Base-by-base conservation (phyloP, 139 green algal species). In the Nannochloris sp. region DNA sequence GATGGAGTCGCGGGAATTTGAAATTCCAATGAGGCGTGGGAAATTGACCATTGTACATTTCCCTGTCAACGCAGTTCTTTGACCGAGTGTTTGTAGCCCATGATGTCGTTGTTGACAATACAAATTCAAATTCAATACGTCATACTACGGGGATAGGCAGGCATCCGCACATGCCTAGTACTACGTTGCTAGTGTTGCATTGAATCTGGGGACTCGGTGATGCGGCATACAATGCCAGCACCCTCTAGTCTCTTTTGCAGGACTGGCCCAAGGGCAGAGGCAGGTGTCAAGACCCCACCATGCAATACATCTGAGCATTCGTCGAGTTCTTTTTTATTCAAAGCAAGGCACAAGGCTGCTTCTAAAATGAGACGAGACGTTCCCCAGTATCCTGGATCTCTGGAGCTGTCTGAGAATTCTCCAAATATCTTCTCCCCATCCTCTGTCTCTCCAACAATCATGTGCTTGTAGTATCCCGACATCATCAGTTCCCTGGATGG, bases 241-340 rank as follows among this genome's bases (percentile, higher is more conserved):
- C 61, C 55, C 33, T 67, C 59, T 55, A 92, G 61, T 20, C 85
- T 72, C 14, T 84, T 62, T 20, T 85, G 40, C 20, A 91, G 72
- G n/a, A 78, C 43, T 31, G 66, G 60, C 2, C 83, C 83, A 62
- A 84, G 69, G 4, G 83, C 83, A 4, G 63, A 72, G 10, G 81
- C 83, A 5, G 85, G 79, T 0, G 84, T 89, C 6, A 92, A 65
- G 50, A 89, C 79, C 16, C 86, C 86, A 20, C 77, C 83, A 53
- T 74, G 61, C 6, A 40, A 8, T 44, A 56, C 63, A 49, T 62
- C 26, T 8, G 40, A 43, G 20, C 45, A 4, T 13, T 51, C 37
- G 0, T 80, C 60, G 53, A 82, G 64, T 25, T 80, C 63, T 12
- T 80, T 36, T 63, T 76, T 43, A 63, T 84, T 58, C 45, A 79